Evolutionary conservation across 169 alveolate species (phyloP).

Genomic region (Plasmodium gaboni): DNA sequence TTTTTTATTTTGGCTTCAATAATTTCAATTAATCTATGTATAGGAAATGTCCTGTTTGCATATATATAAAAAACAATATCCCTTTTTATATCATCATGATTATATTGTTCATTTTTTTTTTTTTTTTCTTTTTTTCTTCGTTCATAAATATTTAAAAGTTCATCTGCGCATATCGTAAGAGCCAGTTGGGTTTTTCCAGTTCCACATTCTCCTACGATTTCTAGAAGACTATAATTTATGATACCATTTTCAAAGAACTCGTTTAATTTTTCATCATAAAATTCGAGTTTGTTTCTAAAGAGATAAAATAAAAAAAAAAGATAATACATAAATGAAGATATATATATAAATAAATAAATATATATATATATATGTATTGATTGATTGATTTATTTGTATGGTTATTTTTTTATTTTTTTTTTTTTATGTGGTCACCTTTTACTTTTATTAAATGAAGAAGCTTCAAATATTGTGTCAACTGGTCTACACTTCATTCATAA

Average conservation of each 20-base stretch:
- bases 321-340: background rate
- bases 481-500: constrained; percentile 50
- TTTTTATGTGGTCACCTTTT: constrained; percentile 29
- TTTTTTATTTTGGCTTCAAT: constrained; percentile 9
- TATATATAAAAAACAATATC: constrained; percentile 55
- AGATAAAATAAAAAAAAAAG: background rate
- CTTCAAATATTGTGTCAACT: constrained; percentile 37
- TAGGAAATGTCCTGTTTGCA: constrained; percentile 48
- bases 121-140: constrained; percentile 4
- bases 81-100: background rate
- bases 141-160: constrained; percentile 23
- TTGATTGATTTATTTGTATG: background rate
- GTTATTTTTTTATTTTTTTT: background rate
- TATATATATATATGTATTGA: background rate
- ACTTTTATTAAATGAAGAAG: constrained; percentile 32
- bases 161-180: constrained; percentile 51
- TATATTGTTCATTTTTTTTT: background rate
- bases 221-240: constrained; percentile 36
- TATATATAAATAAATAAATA: background rate
- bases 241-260: constrained; percentile 60
- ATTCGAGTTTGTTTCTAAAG: constrained; percentile 35
- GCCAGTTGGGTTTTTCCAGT: constrained; percentile 67
- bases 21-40: constrained; percentile 23
- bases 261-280: constrained; percentile 43
- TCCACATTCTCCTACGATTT: constrained; percentile 45